Base-by-base conservation (phyloP, 116 monocot species). In the Cymodocea nodosa region DNA sequence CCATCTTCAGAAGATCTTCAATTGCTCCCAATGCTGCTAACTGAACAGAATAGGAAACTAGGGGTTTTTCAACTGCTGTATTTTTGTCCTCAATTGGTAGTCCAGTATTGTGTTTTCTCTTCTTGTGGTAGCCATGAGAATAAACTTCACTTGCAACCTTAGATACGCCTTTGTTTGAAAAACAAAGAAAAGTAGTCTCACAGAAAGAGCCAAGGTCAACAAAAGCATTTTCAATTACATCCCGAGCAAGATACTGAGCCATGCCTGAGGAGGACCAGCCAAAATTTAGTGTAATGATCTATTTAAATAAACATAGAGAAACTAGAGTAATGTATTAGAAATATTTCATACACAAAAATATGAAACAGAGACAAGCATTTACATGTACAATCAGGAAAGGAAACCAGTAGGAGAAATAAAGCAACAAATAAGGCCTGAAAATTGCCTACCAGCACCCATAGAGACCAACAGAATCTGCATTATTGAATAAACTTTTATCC, bases 1-100 rank as follows among this genome's bases (percentile, higher is more conserved):
- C 87, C 86, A 89, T 83, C 51, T 82, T 82, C 15, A 98, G 56
- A 75, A 98, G 92, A 72, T 79, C 71, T 76, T 84, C 88, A 50
- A 98, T 50, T 75, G 98, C 77, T 69, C 61, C 75, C 19, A 98
- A 65, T 55, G 89, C 98, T 68, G 82, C 85, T 63, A 92, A 79
- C 64, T 86, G 83, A 54, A 98, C 86, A 65, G 83, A 78, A 54
- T 79, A 49, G 58, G 73, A 73, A 73, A 58, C 35, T 12, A 60
- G n/a, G 19, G 60, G 16, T 4, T 63, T 62, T 51, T 50, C 37
- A 64, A 70, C 71, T 50, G 40, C 71, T 50, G 40, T 60, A 80
- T 74, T 77, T 66, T 73, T 67, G 22, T 51, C 50, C 30, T 81
- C 68, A 40, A 12, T 52, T 34, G 25, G 15, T 17, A 62, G 35